These are phyloP conservation scores for Paecilomyces sp. DNA, from an alignment of 2,329 filamentous ascomycete species.

Conservation along the genomic window DNA sequence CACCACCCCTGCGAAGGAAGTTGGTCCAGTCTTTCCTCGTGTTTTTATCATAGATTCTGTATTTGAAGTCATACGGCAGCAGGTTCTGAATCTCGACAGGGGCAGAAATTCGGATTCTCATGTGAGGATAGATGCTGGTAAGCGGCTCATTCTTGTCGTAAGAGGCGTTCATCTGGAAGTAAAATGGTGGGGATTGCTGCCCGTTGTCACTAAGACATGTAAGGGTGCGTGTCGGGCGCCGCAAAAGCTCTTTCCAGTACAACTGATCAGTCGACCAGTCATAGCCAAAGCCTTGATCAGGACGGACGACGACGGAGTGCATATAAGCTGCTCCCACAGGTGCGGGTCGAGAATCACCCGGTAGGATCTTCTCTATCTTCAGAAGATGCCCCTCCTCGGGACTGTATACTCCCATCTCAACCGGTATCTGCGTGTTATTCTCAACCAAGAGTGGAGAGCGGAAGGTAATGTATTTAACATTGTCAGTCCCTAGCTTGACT, in stretches of 20 bases:
- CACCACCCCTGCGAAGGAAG: conserved; percentile 89
- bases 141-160: conserved; percentile 80
- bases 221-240: conserved; percentile 75
- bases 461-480: conserved; percentile 96
- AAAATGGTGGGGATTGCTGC: conserved; percentile 73
- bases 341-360: conserved; percentile 80
- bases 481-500: conserved; percentile 82
- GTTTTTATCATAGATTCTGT: conserved; percentile 97
- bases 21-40: conserved; percentile 99
- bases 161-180: conserved; percentile 87
- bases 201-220: conserved; percentile 81
- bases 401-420: conserved; percentile 89
- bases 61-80: conserved; percentile 97
- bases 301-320: conserved; percentile 79
- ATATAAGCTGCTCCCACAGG: conserved; percentile 88
- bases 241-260: conserved; percentile 88
- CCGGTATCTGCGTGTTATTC: conserved; percentile 92
- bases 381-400: conserved; percentile 79
- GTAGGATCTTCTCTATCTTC: conserved; percentile 96
- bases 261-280: conserved; percentile 85
- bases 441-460: conserved; percentile 86
- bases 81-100: conserved; percentile 93
- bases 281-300: conserved; percentile 94
- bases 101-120: conserved; percentile 85
- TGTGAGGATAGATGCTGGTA: conserved; percentile 81